Evolutionary conservation across 2,329 filamentous ascomycete species (phyloP), one percentile per base, ranked within the genome.

Genomic region (Fusarium cicatricum): DNA sequence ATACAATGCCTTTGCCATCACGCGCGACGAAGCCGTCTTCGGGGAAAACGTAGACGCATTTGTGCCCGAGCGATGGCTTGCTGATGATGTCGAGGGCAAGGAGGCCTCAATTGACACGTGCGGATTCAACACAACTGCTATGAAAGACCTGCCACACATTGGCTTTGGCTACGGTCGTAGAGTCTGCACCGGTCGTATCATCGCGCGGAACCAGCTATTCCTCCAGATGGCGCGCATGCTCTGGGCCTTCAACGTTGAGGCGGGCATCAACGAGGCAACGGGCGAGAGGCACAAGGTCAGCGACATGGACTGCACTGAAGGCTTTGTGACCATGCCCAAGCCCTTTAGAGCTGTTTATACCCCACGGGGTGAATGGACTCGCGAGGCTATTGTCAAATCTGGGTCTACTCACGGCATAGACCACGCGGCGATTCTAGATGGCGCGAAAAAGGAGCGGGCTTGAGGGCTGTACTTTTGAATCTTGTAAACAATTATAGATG

Each of bases 141-240:
- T 70, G 15, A 69, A 69, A 32, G 63, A 71, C 17, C 61, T 75
- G 47, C 72, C 73, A 0, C 63, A 70, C 2, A 61, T 69, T 1
- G 75, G 76, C 7, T 83, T 84, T 47, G 82, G 81, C 0, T 83
- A 78, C 49, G 82, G 82, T 0, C 70, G 80, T 3, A 68, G 82
- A 1, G 71, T 79, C 1, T 78, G 75, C 19, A 73, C 70, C 3
- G 73, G 72, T 0, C 77, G 79, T 11, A 75, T 81, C 55, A 75
- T 85, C 14, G 80, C 81, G 1, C 77, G 82, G 32, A 77, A 80
- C 17, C 75, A 73, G 12, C 66, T 83, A 5, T 80, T 75, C 52
- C 66, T 79, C 5, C 65, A 65, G 19, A 70, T 80, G 26, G 71
- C 79, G 1, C 72, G 75, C 15, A 41, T 82, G 21, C 64, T 86